Percentiles rank a stretch among this genome's conserved stretches.
phyloP scores from a whole-genome alignment of 306 rosid genomes.

The Albizia julibrissin region DNA sequence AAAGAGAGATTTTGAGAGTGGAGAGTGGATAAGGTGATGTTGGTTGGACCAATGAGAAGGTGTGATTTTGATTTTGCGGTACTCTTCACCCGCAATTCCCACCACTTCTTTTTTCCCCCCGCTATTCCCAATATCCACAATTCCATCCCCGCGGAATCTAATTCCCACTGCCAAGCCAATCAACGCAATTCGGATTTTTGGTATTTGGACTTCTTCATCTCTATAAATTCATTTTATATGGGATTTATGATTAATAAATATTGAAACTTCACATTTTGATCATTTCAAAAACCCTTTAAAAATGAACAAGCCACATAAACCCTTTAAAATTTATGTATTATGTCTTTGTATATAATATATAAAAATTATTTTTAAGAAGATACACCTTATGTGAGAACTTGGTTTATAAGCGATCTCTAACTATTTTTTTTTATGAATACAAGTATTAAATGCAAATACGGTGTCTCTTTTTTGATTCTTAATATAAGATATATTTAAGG shows the following conservation, averaged over 20 bases:
- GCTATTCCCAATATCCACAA: neutral
- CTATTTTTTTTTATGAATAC: too few relatives aligned
- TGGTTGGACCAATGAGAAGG: slow-evolving; percentile 50
- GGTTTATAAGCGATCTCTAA: too few relatives aligned
- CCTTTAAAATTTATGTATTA: too few relatives aligned
- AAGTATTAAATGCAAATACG: too few relatives aligned
- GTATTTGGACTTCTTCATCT: neutral
- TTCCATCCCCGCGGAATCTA: neutral
- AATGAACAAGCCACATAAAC: neutral
- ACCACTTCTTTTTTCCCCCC: neutral
- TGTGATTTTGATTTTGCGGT: slow-evolving; percentile 43
- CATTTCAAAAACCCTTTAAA: neutral
- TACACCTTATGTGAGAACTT: neutral
- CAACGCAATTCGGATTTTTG: neutral
- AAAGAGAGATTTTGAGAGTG: slow-evolving; percentile 38
- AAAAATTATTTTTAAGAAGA: neutral
- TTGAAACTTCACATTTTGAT: too few relatives aligned
- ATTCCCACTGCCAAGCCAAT: neutral
- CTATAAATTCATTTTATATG: neutral
- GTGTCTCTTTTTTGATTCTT: too few relatives aligned
- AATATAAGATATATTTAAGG: too few relatives aligned
- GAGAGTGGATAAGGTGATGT: slow-evolving; percentile 58
- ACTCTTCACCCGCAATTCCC: slow-evolving; percentile 26
- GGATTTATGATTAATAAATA: neutral
- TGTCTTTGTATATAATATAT: neutral